Percentiles rank a stretch among this genome's conserved stretches.
These are phyloP conservation scores for Phyllostachys edulis DNA, from an alignment of 176 grass and related monocot species.

Conservation along the genomic window DNA sequence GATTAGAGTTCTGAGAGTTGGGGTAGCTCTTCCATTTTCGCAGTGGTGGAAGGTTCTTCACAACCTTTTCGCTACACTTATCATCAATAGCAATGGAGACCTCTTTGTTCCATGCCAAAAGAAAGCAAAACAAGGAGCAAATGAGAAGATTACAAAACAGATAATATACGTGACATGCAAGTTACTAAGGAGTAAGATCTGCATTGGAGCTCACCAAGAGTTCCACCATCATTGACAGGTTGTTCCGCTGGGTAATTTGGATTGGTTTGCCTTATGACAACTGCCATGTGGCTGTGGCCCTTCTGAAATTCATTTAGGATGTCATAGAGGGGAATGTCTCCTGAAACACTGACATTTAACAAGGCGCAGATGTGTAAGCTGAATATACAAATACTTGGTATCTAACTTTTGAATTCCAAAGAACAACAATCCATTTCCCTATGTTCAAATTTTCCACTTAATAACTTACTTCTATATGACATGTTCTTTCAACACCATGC, in stretches of 20 bases:
- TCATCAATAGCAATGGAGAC: conserved; percentile 61
- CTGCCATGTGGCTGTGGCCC: conserved; percentile 98
- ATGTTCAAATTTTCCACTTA: neutral
- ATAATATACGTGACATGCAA: neutral
- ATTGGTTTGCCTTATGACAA: conserved; percentile 61
- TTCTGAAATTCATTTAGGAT: conserved; percentile 99
- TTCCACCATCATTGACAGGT: conserved; percentile 38
- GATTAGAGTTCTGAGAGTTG: conserved; percentile 41
- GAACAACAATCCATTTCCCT: neutral
- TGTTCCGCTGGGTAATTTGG: conserved; percentile 14
- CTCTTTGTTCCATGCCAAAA: conserved; percentile 37
- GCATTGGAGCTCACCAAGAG: conserved; percentile 24
- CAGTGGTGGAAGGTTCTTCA: conserved; percentile 28
- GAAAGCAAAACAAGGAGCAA: neutral
- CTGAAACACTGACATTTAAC: conserved; percentile 58
- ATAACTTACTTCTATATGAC: neutral
- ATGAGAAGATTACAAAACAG: neutral
- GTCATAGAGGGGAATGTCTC: conserved; percentile 94
- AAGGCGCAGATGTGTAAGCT: conserved; percentile 23
- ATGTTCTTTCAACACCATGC: neutral
- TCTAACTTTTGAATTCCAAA: neutral
- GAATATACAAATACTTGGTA: conserved; percentile 13
- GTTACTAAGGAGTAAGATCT: neutral
- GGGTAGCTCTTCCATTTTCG: conserved; percentile 72
- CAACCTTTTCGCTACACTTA: conserved; percentile 47